These are phyloP conservation scores for Chalaropsis thielavioides DNA, from an alignment of 2,329 filamentous ascomycete genomes.

Conservation along the genomic window DNA sequence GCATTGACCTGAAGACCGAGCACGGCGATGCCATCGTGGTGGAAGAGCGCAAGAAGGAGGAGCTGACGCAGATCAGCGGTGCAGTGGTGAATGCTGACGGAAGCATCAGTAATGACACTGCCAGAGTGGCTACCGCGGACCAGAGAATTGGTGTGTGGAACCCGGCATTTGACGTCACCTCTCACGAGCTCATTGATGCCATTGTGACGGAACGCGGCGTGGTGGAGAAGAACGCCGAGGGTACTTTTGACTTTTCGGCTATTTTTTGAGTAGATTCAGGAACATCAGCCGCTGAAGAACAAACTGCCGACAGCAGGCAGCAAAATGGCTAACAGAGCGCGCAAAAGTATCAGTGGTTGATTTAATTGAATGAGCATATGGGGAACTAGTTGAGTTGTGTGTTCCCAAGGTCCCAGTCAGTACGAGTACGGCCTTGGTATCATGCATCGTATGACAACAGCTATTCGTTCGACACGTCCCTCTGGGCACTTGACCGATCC, in stretches of 20 bases:
- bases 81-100: constrained; percentile 52
- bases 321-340: neutral
- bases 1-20: constrained; percentile 71
- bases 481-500: neutral
- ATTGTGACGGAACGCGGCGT: constrained; percentile 88
- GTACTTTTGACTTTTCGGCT: constrained; percentile 42
- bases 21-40: constrained; percentile 74
- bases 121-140: constrained; percentile 65
- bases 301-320: neutral
- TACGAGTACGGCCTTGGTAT: too few species aligned
- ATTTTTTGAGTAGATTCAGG: constrained; percentile 9
- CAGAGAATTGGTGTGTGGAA: constrained; percentile 83
- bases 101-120: constrained; percentile 45
- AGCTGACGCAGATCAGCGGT: constrained; percentile 74
- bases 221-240: constrained; percentile 59
- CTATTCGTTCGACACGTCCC: neutral
- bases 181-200: constrained; percentile 74
- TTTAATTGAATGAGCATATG: too few species aligned
- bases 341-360: too few species aligned
- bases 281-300: neutral
- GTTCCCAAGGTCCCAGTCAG: too few species aligned
- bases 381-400: too few species aligned
- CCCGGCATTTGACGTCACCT: constrained; percentile 91
- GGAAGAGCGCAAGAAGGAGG: constrained; percentile 67
- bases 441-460: neutral